Conservation (phyloP, 495 filamentous ascomycete species). For the Penicillium arizonense region DNA sequence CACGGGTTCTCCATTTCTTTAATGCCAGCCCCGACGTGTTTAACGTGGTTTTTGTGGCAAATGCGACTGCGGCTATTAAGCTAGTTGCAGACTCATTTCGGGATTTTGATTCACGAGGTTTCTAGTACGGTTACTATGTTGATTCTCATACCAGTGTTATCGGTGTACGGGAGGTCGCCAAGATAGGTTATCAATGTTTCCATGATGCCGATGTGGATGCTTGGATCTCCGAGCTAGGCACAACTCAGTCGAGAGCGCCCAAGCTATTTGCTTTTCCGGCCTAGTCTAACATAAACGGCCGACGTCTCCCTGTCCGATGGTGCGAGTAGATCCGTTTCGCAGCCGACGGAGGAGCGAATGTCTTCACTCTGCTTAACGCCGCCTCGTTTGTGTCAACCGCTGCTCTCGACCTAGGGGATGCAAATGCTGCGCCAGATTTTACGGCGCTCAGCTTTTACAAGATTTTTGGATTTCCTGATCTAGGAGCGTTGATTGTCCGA, state of each 20-base stretch:
- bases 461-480: constrained; percentile 93
- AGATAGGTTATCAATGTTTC: constrained; percentile 62
- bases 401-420: constrained; percentile 66
- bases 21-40: constrained; percentile 80
- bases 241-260: constrained; percentile 19
- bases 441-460: constrained; percentile 92
- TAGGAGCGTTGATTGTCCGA: constrained; percentile 83
- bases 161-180: constrained; percentile 75
- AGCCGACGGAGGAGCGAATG: constrained; percentile 12
- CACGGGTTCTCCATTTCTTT: constrained; percentile 74
- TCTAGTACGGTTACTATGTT: constrained; percentile 79
- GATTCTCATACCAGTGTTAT: constrained; percentile 88
- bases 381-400: constrained; percentile 78
- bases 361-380: constrained; percentile 83
- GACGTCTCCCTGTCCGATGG: constrained; percentile 72
- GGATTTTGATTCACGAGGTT: constrained; percentile 57
- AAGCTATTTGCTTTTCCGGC: constrained; percentile 80
- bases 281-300: constrained; percentile 92
- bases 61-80: constrained; percentile 90
- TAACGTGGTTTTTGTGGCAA: constrained; percentile 88
- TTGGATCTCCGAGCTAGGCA: constrained; percentile 54
- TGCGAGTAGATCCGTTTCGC: constrained; percentile 48
- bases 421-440: constrained; percentile 72
- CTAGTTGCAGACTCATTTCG: constrained; percentile 74
- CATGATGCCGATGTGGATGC: constrained; percentile 57